Conservation (phyloP, 2,329 filamentous ascomycete genomes). For the Tolypocladium guangdongense region DNA sequence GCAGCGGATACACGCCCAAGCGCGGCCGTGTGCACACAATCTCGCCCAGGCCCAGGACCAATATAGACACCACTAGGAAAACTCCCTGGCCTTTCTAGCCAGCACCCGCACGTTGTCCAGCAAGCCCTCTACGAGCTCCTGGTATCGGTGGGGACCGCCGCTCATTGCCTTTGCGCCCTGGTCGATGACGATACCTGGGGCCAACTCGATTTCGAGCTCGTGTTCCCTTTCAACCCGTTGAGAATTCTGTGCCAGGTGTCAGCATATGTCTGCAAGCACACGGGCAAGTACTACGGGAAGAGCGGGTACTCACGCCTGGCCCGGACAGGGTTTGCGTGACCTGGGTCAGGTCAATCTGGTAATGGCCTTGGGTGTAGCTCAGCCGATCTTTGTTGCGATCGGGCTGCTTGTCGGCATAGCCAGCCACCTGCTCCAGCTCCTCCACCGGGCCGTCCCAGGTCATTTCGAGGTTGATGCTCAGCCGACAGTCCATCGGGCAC, state of each 20-base stretch:
- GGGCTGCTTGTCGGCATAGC: constrained; percentile 28
- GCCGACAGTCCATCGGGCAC: constrained; percentile 74
- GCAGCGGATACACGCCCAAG: background rate
- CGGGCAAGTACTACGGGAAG: constrained; percentile 1
- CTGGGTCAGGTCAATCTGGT: constrained; percentile 88
- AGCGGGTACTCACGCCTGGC: constrained; percentile 21
- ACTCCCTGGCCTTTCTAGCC: constrained; percentile 30
- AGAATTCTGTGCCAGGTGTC: constrained; percentile 19
- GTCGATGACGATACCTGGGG: constrained; percentile 50
- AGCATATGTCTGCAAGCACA: background rate
- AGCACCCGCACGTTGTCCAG: constrained; percentile 61
- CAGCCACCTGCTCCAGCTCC: constrained; percentile 35
- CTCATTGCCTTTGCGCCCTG: constrained; percentile 49
- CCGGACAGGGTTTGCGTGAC: constrained; percentile 46
- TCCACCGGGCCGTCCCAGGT: constrained; percentile 61
- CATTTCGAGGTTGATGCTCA: constrained; percentile 94
- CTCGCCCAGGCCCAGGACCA: no score
- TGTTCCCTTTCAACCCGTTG: constrained; percentile 52
- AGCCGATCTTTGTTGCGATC: constrained; percentile 82
- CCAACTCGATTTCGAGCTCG: constrained; percentile 70
- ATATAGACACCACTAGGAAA: constrained; percentile 3
- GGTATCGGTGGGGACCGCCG: constrained; percentile 47
- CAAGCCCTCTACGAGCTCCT: constrained; percentile 59
- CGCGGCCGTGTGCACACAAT: background rate
- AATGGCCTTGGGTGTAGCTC: constrained; percentile 79